Evolutionary conservation across 805 yeast genomes (phyloP), one percentile per base, ranked within the genome.

Genomic region (Teunomyces aglyptinius): DNA sequence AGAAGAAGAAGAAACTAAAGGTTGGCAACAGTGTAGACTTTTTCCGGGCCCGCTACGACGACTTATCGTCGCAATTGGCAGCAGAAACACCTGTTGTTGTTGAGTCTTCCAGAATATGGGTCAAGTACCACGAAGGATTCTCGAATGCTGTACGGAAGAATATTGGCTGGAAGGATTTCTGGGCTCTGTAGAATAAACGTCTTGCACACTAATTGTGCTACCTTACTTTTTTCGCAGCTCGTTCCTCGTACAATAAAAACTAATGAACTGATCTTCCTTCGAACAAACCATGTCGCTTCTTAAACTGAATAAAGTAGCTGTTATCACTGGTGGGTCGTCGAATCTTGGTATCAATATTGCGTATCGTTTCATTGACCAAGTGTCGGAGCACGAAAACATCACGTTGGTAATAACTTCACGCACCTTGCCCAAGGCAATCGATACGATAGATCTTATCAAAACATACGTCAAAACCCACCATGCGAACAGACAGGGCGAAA

Each of bases 371-470:
- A 73, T 94, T 5, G 84, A 82, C 46, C 76, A 78, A 35, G 63
- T 80, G 3, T 82, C 85, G 5, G 61, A 70, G 1, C 73, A 73
- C 15, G 70, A 71, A 6, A 73, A 85, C 48, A 58, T 94, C 41
- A 90, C 97, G 1, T 70, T 94, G 7, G 82, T 94, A 8, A 90
- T 92, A 8, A 91, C 98, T 0, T 87, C 97, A 4, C 75, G 99
- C 54, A 88, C 96, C 0, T 73, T 92, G 40, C 90, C 96, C 6
- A 81, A 89, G 47, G 97, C 84, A 4, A 83, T 83, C 47, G 89
- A 86, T 51, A 84, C 84, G 18, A 87, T 92, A 42, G 74, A 71
- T 20, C 40, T 41, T 24, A 55, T 61, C 46, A 77, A 81, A 49
- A 59, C 65, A 6, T 76, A 74, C 60, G 59, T 63, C 27, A 52